Percentiles rank a stretch among this genome's conserved stretches.
Conservation (phyloP, 257 asterid species). For the Solanum pimpinellifolium region DNA sequence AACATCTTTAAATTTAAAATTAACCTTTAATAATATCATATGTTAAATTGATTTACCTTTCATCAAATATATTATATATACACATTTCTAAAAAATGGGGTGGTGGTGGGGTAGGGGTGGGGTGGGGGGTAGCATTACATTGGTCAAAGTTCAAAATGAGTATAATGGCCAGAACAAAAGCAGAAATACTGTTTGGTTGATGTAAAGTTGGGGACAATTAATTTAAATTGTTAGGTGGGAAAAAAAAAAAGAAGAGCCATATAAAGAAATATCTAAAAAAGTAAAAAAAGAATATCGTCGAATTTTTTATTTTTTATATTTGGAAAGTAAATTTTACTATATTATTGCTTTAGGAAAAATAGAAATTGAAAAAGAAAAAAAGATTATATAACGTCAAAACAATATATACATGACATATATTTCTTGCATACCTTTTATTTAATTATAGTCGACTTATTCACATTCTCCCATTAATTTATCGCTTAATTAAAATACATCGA, state of each 20-base stretch:
- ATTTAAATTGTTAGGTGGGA: neutral
- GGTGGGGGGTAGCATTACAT: neutral
- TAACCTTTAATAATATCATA: too few species aligned
- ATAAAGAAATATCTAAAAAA: neutral
- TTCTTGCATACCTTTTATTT: neutral
- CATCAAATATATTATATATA: too few species aligned
- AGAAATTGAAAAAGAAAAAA: neutral
- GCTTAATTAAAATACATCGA: neutral
- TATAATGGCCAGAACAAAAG: neutral
- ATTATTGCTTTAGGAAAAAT: neutral
- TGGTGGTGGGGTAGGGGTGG: neutral
- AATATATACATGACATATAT: neutral
- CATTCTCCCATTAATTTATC: neutral
- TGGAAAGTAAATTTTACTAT: neutral
- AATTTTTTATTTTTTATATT: neutral
- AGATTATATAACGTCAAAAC: rapidly evolving
- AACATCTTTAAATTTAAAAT: too few species aligned
- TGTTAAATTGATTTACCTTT: too few species aligned
- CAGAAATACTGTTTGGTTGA: neutral
- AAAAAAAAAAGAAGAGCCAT: neutral
- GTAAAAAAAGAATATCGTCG: neutral
- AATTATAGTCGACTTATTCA: neutral
- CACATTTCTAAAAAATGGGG: too few species aligned
- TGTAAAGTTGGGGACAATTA: neutral
- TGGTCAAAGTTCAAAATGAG: neutral